These are phyloP conservation scores for Linnemannia exigua DNA, from an alignment of 192 early-diverging fungal genomes.

Conservation along the genomic window DNA sequence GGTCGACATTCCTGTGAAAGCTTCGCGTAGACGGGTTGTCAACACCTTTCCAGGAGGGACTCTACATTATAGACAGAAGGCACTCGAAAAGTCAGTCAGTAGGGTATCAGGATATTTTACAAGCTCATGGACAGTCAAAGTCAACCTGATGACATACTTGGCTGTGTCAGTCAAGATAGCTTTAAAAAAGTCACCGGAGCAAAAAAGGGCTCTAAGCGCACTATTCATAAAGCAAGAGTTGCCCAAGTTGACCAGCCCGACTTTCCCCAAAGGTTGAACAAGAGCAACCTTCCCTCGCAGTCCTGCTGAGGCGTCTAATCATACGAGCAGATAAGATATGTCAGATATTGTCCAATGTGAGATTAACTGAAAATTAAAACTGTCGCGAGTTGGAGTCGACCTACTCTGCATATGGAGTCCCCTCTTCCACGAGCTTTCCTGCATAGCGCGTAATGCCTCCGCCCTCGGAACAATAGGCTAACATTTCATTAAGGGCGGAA, in stretches of 20 bases:
- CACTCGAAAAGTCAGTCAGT: not conserved
- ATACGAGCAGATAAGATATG: not conserved
- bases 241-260: slow-evolving; percentile 84
- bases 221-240: slow-evolving; percentile 94
- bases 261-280: slow-evolving; percentile 42
- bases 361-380: not conserved
- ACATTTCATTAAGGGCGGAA: not conserved
- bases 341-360: not conserved
- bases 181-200: slow-evolving; percentile 31
- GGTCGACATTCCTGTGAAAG: slow-evolving; percentile 31
- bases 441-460: slow-evolving; percentile 31
- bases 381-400: not conserved
- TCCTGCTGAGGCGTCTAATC: slow-evolving; percentile 32
- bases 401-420: slow-evolving; percentile 40
- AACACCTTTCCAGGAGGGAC: slow-evolving; percentile 16
- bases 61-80: not conserved
- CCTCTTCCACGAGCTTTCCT: slow-evolving; percentile 45
- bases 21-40: slow-evolving; percentile 31
- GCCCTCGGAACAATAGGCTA: slow-evolving; percentile 38
- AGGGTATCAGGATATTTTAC: too few relatives aligned
- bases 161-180: slow-evolving; percentile 19
- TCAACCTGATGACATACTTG: slow-evolving; percentile 4
- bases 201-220: slow-evolving; percentile 73
- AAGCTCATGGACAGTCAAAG: not conserved
- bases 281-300: slow-evolving; percentile 15